phyloP scores from a whole-genome alignment of 2,329 filamentous ascomycete species.

The Hymenoscyphus linearis region DNA sequence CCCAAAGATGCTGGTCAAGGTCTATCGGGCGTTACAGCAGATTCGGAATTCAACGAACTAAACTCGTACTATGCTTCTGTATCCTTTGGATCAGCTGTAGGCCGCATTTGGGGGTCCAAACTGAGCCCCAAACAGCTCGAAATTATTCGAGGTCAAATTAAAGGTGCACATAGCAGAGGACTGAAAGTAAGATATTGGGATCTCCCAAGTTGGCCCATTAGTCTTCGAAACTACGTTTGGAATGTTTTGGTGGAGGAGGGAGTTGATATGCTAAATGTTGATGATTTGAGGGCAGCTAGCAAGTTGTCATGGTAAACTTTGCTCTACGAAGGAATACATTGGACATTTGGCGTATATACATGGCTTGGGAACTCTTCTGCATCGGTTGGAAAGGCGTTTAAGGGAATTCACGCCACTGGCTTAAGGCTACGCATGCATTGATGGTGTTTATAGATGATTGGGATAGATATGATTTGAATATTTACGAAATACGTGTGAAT shows the following conservation, averaged over 20 bases:
- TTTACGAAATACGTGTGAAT: neutral
- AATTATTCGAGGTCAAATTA: slow-evolving; percentile 41
- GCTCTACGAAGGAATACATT: neutral
- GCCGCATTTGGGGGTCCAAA: slow-evolving; percentile 41
- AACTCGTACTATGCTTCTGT: slow-evolving; percentile 66
- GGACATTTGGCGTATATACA: neutral
- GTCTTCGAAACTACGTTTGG: slow-evolving; percentile 52
- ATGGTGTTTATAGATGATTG: neutral
- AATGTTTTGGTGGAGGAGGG: slow-evolving; percentile 48
- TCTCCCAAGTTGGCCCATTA: slow-evolving; percentile 51
- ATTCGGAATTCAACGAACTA: slow-evolving; percentile 39
- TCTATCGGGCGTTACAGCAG: slow-evolving; percentile 34
- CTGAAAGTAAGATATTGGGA: slow-evolving; percentile 58
- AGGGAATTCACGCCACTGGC: neutral
- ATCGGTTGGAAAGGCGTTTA: neutral
- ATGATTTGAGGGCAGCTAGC: slow-evolving; percentile 46
- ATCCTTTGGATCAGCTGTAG: slow-evolving; percentile 50
- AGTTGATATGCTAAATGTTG: slow-evolving; percentile 56
- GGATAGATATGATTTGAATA: neutral
- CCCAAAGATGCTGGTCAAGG: slow-evolving; percentile 37
- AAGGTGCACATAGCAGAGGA: slow-evolving; percentile 44
- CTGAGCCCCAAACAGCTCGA: slow-evolving; percentile 41
- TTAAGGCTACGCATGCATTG: slow-evolving; percentile 1
- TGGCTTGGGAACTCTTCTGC: neutral
- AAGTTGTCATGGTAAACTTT: slow-evolving; percentile 20